Evolutionary conservation across 768 basidiomycete species (phyloP), one percentile per base, ranked within the genome.

Genomic region (Clavulina sp.): DNA sequence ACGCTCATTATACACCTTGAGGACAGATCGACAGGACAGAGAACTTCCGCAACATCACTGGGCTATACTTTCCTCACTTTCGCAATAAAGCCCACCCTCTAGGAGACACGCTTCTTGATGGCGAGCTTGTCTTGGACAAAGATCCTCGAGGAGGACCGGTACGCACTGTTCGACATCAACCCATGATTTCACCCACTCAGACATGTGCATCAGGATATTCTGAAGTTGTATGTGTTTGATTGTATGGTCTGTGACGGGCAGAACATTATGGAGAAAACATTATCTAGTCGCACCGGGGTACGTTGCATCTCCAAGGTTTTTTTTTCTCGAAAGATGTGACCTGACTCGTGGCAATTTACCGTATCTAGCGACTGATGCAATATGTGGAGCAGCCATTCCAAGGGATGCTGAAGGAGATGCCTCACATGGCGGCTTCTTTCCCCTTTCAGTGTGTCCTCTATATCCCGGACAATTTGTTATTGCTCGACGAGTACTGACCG

Each of bases 21-120:
- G 23, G n/a, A 16, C 5, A 99, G 93, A 85, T 97, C 60, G 93
- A 99, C 72, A 79, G 95, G 52, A 88, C 92, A 62, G 92, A 97
- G 60, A 66, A 71, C 2, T 97, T 89, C 63, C 81, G 84, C 54
- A 64, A 76, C 59, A 66, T 89, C 5, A 60, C 66, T 13, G 87
- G 86, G 2, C 70, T 96, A 36, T 86, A 74, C 67, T 96, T 99
- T 61, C 95, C 93, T 23, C 86, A 92, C 60, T 80, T 83, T 59
- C 84, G 84, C 57, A 73, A 80, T 55, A 78, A 75, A 2, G 68
- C 68, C 55, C 70, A 68, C 19, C 80, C 83, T 2, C 71, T 95
- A 36, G 71, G 75, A 57, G 81, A 84, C 61, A 86, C 86, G 0
- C 69, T 99, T 6, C 65, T 97, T 19, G 95, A 99, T 60, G 95